phyloP scores from a whole-genome alignment of 1,284 basidiomycete genomes.

The Marasmius sp. region DNA sequence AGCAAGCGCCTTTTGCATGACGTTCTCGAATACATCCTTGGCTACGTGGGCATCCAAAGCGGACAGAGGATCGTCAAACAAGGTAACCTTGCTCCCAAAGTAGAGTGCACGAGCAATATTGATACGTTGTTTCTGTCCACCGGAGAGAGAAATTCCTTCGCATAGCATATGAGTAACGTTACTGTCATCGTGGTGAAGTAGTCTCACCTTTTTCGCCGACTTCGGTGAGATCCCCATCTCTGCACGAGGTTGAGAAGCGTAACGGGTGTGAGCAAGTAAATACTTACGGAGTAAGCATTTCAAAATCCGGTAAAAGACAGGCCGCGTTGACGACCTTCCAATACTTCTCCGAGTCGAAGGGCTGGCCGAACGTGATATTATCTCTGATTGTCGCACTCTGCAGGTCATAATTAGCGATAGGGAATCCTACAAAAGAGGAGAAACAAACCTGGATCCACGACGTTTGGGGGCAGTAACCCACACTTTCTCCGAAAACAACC shows the following conservation, averaged over 20 bases:
- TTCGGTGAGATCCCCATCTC: constrained; percentile 80
- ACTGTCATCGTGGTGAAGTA: background rate
- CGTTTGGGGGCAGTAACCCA: constrained; percentile 82
- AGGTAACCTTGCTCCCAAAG: constrained; percentile 73
- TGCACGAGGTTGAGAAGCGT: background rate
- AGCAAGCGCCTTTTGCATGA: constrained; percentile 58
- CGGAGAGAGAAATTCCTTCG: constrained; percentile 72
- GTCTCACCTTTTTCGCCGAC: constrained; percentile 75
- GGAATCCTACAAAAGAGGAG: background rate
- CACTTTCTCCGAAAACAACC: constrained; percentile 67
- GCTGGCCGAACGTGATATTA: constrained; percentile 84
- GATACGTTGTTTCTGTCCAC: constrained; percentile 77
- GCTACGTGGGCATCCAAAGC: constrained; percentile 88
- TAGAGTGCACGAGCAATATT: constrained; percentile 87
- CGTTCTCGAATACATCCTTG: constrained; percentile 82
- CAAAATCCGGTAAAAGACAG: constrained; percentile 77
- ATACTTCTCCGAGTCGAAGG: constrained; percentile 77
- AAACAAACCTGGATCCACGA: constrained; percentile 81
- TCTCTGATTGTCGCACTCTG: constrained; percentile 75
- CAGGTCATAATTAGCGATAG: background rate
- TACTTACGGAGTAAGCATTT: constrained; percentile 56
- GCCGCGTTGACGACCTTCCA: constrained; percentile 77
- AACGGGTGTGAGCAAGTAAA: background rate
- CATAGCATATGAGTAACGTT: constrained; percentile 16
- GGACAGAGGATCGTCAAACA: constrained; percentile 63